Evolutionary conservation across 1,139 yeast species (phyloP).

Genomic region (Sugiyamaella pinicola): DNA sequence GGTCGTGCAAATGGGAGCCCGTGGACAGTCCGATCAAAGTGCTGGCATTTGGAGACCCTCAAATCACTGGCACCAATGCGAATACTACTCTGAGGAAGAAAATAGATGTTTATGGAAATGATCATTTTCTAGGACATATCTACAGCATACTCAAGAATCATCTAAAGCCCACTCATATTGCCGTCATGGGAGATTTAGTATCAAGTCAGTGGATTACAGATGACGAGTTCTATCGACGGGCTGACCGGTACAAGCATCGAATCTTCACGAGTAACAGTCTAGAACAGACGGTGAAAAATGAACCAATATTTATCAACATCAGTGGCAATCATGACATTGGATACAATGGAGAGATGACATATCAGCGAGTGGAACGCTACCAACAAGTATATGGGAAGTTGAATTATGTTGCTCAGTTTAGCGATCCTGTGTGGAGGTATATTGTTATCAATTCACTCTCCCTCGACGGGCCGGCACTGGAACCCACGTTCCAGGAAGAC

Average conservation of each 20-base stretch:
- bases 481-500: constrained; percentile 63
- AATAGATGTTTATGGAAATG: constrained; percentile 86
- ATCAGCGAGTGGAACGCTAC: constrained; percentile 86
- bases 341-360: constrained; percentile 90
- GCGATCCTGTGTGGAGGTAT: constrained; percentile 57
- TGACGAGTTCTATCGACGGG: constrained; percentile 78
- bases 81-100: constrained; percentile 71
- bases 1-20: constrained; percentile 36
- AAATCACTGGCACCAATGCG: constrained; percentile 83
- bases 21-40: constrained; percentile 33
- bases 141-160: constrained; percentile 63
- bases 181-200: constrained; percentile 89
- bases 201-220: constrained; percentile 97
- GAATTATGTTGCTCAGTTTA: constrained; percentile 56
- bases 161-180: constrained; percentile 74
- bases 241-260: constrained; percentile 60
- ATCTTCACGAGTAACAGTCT: constrained; percentile 37
- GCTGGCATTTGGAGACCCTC: constrained; percentile 93
- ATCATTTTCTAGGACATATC: constrained; percentile 82
- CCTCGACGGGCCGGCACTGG: constrained; percentile 87
- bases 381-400: constrained; percentile 75
- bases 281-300: constrained; percentile 41
- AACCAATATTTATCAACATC: constrained; percentile 59
- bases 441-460: constrained; percentile 83
- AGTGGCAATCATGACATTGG: constrained; percentile 98